These are phyloP conservation scores for Trametopsis cervina DNA, from an alignment of 768 basidiomycete species.

Conservation along the genomic window DNA sequence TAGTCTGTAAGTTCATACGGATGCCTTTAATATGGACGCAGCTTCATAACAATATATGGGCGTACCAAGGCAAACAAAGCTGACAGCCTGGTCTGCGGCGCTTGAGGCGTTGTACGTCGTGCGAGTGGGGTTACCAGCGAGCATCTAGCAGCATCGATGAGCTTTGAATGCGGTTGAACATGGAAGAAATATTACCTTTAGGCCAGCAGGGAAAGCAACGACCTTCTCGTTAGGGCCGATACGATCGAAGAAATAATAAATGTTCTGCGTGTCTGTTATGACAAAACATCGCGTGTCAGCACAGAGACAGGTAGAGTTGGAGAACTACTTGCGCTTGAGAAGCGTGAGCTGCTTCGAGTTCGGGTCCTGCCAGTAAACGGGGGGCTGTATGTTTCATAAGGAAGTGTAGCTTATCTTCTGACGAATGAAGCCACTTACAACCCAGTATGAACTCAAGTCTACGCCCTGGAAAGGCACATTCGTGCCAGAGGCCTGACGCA, in stretches of 20 bases:
- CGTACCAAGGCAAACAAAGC: constrained; percentile 24
- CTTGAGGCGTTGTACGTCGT: constrained; percentile 25
- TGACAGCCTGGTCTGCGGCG: constrained; percentile 27
- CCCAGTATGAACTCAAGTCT: constrained; percentile 22
- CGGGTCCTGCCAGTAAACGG: constrained; percentile 17
- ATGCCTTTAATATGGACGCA: not conserved
- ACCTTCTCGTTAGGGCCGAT: constrained; percentile 16
- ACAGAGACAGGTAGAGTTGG: too few relatives aligned
- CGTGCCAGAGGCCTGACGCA: constrained; percentile 8
- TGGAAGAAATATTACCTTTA: constrained; percentile 10
- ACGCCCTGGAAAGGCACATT: constrained; percentile 10
- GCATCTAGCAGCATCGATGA: constrained; percentile 14
- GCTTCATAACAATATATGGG: not conserved
- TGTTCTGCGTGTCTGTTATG: constrained; percentile 13
- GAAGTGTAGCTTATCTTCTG: not conserved
- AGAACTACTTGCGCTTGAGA: constrained; percentile 11
- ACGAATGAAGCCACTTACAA: constrained; percentile 13
- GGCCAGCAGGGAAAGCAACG: constrained; percentile 19
- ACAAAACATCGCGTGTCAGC: too few relatives aligned
- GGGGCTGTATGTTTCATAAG: constrained; percentile 8
- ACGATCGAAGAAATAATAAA: constrained; percentile 19
- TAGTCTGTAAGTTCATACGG: constrained; percentile 14
- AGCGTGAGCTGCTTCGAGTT: constrained; percentile 12
- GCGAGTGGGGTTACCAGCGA: constrained; percentile 24
- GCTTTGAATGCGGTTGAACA: not conserved